Evolutionary conservation across 129 eudicot species (phyloP).

Genomic region (Artemisia annua): DNA sequence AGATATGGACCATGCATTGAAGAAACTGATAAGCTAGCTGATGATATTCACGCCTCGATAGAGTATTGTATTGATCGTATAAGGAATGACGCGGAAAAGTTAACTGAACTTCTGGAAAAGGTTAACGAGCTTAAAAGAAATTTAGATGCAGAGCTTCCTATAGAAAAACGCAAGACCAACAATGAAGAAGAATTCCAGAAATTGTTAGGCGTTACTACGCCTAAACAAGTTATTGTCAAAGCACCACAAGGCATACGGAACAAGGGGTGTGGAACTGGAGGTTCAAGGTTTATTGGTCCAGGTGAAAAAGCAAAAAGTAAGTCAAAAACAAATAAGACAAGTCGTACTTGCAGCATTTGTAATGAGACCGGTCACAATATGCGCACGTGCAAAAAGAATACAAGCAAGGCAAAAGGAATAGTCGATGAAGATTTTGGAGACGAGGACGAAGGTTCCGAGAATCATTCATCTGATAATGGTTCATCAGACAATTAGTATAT

Average conservation of each 20-base stretch:
- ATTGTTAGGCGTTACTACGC: neutral
- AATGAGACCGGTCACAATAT: too few relatives aligned
- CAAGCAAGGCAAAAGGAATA: too few relatives aligned
- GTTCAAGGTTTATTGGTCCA: neutral
- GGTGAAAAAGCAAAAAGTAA: too few relatives aligned
- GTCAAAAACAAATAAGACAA: too few relatives aligned
- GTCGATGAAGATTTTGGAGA: too few relatives aligned
- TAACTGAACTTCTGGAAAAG: neutral
- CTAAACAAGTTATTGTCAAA: neutral
- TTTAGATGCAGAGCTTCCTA: neutral
- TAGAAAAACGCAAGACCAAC: neutral
- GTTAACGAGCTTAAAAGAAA: neutral
- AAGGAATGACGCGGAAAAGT: neutral
- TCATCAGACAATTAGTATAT: too few relatives aligned
- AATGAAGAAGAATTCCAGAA: neutral
- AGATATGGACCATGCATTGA: neutral
- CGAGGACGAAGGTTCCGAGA: too few relatives aligned
- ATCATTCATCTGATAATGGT: too few relatives aligned
- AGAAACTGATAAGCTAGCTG: neutral
- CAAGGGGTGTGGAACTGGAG: neutral
- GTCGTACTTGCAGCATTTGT: too few relatives aligned
- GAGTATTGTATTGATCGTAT: neutral
- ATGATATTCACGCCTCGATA: neutral
- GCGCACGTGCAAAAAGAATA: too few relatives aligned
- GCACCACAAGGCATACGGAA: neutral